phyloP scores from a whole-genome alignment of 2,329 filamentous ascomycete species.

The Neophaeococcomyces mojaviensis region DNA sequence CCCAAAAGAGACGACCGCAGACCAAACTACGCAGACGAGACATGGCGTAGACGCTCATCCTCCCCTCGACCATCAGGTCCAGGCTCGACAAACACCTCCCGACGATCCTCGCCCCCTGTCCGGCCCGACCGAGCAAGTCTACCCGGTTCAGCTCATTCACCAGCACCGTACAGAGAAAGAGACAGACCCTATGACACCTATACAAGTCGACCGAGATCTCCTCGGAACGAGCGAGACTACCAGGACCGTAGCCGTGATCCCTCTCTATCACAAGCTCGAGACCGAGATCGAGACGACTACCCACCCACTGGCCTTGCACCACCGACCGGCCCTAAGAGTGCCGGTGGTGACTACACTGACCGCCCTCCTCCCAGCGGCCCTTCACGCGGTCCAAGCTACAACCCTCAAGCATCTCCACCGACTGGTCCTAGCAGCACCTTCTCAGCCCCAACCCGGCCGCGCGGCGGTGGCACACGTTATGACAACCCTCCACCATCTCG shows the following conservation, averaged over 20 bases:
- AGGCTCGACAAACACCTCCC: constrained; percentile 51
- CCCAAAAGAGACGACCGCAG: constrained; percentile 39
- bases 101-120: constrained; percentile 53
- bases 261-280: not conserved
- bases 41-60: constrained; percentile 48
- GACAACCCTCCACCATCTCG: constrained; percentile 36
- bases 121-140: constrained; percentile 47
- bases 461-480: constrained; percentile 38
- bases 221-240: constrained; percentile 19
- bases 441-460: constrained; percentile 31
- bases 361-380: constrained; percentile 25
- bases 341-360: constrained; percentile 19
- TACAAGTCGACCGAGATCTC: constrained; percentile 1
- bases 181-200: constrained; percentile 6
- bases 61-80: constrained; percentile 45
- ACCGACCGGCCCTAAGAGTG: constrained; percentile 23
- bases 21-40: constrained; percentile 42
- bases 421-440: constrained; percentile 33
- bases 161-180: constrained; percentile 9
- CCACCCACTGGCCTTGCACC: constrained; percentile 20
- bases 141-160: constrained; percentile 14
- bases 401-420: constrained; percentile 26
- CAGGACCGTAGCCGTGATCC: not conserved
- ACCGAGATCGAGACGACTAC: constrained; percentile 17
- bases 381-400: constrained; percentile 25